Conservation (phyloP, 2,329 filamentous ascomycete species). For the Sphaerulina populicola region DNA sequence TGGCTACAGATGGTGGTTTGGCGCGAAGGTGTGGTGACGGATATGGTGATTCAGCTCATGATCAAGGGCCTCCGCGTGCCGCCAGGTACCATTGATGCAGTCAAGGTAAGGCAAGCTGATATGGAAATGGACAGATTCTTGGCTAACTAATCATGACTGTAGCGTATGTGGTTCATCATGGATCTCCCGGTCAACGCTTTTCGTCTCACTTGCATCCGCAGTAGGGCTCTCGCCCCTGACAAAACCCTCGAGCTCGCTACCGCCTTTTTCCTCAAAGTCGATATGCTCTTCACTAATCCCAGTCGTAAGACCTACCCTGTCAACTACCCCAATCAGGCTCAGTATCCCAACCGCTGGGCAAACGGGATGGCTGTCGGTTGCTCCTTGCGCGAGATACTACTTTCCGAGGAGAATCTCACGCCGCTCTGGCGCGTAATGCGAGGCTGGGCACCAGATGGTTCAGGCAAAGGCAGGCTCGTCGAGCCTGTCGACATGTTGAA, state of each 20-base stretch:
- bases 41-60: conserved; percentile 57
- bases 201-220: conserved; percentile 49
- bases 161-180: conserved; percentile 65
- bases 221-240: conserved; percentile 49
- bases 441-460: conserved; percentile 37
- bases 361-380: conserved; percentile 32
- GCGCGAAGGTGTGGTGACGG: conserved; percentile 48
- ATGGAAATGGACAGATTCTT: background rate
- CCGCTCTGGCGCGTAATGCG: conserved; percentile 52
- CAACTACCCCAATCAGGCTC: conserved; percentile 9
- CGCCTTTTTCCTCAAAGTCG: conserved; percentile 62
- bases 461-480: conserved; percentile 16
- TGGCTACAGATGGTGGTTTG: conserved; percentile 61
- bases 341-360: conserved; percentile 9
- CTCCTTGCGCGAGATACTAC: conserved; percentile 47
- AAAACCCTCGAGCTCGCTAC: conserved; percentile 54
- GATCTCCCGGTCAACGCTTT: conserved; percentile 53
- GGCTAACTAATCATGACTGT: conserved; percentile 27
- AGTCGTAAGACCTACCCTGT: conserved; percentile 29
- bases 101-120: conserved; percentile 15
- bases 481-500: conserved; percentile 46
- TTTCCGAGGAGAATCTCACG: conserved; percentile 28
- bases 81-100: conserved; percentile 21
- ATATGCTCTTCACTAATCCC: conserved; percentile 61
- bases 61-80: conserved; percentile 46